These are phyloP conservation scores for Ormosia emarginata DNA, from an alignment of 306 rosid species.

Conservation along the genomic window DNA sequence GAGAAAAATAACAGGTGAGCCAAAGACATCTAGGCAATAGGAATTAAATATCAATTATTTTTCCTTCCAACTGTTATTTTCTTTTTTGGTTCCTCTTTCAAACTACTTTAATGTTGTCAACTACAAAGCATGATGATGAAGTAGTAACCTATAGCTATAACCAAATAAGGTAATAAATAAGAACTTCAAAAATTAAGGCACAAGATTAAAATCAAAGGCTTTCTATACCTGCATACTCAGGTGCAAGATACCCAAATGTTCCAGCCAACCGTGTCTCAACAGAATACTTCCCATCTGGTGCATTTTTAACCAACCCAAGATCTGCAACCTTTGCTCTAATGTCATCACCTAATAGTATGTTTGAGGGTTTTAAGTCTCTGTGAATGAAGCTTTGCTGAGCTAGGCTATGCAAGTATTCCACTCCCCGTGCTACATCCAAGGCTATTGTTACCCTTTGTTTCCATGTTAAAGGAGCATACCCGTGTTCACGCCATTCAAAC, in stretches of 20 bases:
- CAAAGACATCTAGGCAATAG: not conserved
- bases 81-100: not conserved
- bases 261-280: slow-evolving; percentile 91
- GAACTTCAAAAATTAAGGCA: not conserved
- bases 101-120: not conserved
- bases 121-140: slow-evolving; percentile 1
- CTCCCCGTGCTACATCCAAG: slow-evolving; percentile 90
- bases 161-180: not conserved
- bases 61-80: not conserved
- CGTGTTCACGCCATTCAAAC: slow-evolving; percentile 61
- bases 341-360: slow-evolving; percentile 79
- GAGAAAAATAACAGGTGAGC: not conserved
- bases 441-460: slow-evolving; percentile 78
- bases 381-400: slow-evolving; percentile 95
- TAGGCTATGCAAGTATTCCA: slow-evolving; percentile 84
- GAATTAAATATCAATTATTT: slow-evolving; percentile 9
- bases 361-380: slow-evolving; percentile 87
- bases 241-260: slow-evolving; percentile 96
- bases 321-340: slow-evolving; percentile 95
- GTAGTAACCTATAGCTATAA: not conserved
- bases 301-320: slow-evolving; percentile 79
- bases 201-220: not conserved
- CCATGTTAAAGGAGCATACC: slow-evolving; percentile 67
- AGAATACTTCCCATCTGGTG: slow-evolving; percentile 82
- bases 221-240: slow-evolving; percentile 85